phyloP scores from a whole-genome alignment of 2,329 filamentous ascomycete species.

The Pseudogymnoascus sp. region DNA sequence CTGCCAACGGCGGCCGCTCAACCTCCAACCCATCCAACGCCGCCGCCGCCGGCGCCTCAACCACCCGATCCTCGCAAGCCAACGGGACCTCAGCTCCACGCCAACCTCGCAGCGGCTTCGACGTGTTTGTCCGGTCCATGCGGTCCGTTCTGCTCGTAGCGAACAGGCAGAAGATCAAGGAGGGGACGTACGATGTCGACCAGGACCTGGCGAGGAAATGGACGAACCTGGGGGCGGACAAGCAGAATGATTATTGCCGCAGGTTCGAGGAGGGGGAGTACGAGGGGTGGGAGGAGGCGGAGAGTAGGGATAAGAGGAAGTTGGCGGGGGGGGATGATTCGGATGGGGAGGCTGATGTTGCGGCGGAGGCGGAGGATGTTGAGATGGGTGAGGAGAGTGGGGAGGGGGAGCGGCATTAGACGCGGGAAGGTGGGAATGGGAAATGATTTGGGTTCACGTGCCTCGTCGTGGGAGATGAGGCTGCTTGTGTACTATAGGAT shows the following conservation, averaged over 20 bases:
- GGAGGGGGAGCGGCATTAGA: too few relatives aligned
- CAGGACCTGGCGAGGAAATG: slow-evolving; percentile 22
- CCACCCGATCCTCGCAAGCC: slow-evolving; percentile 14
- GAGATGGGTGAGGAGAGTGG: neutral
- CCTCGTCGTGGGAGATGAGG: neutral
- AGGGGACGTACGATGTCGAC: slow-evolving; percentile 18
- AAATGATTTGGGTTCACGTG: neutral
- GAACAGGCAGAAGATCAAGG: slow-evolving; percentile 20
- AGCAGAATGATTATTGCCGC: slow-evolving; percentile 14
- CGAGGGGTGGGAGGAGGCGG: neutral
- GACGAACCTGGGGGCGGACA: slow-evolving; percentile 18
- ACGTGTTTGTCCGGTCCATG: slow-evolving; percentile 24
- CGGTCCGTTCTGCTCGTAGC: slow-evolving; percentile 18
- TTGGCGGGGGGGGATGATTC: neutral
- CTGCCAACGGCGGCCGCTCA: slow-evolving; percentile 38
- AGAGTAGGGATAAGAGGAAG: neutral
- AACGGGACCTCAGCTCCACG: slow-evolving; percentile 28
- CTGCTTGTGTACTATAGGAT: neutral
- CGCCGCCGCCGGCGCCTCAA: slow-evolving; percentile 26
- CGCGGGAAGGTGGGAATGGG: too few relatives aligned
- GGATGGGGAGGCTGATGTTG: neutral
- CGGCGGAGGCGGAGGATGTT: neutral
- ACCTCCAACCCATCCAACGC: slow-evolving; percentile 29
- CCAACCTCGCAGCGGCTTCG: slow-evolving; percentile 19
- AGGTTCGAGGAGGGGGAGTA: neutral